Evolutionary conservation across 306 rosid genomes (phyloP), one percentile per base, ranked within the genome.

Genomic region (Luffa aegyptiaca): DNA sequence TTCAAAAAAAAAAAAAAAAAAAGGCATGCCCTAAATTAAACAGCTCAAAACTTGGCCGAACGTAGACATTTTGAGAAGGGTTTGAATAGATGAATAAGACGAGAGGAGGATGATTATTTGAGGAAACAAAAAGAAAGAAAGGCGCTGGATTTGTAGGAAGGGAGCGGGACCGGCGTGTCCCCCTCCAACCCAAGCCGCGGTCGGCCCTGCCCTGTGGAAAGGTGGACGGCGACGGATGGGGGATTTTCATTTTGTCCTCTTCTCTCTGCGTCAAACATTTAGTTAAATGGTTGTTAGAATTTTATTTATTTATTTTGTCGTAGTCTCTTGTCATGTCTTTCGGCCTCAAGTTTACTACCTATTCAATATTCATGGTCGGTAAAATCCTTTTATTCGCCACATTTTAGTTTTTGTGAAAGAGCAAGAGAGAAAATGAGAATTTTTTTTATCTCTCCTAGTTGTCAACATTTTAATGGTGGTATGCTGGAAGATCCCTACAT

Each of bases 181-280:
- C 76, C 76, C 55, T 10, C 76, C 76, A 70, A 70, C 76, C 76
- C 76, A 70, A 42, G 5, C 55, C 37, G 10, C 55, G 55, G 76
- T 70, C 76, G 76, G 76, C 35, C 14, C 11, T 20, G 45, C 5
- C 2, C 39, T 36, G 71, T 36, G 1, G 8, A 13, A 36, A 65
- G 36, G 10, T 7, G 8, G 56, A 70, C 37, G 36, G 52, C 3
- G 56, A 70, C 37, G 36, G 52, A 12, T 44, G 37, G 31, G 8
- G 2, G 3, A 31, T 26, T 62, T 31, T 33, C 35, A 62, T 69
- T 69, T 70, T 70, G 76, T 42, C 76, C 55, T n/a, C 13, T 1
- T 70, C 53, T 70, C 3, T 1, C 7, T 3, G 17, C 17, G 5
- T 12, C 42, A 62, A 62, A 62, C 69, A 26, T 61, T 58, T 58